A percentile compares a stretch with the other conserved stretches of the same genome.
Conservation (phyloP, 2,329 filamentous ascomycete genomes). For the Ceratocystis albifundus region DNA sequence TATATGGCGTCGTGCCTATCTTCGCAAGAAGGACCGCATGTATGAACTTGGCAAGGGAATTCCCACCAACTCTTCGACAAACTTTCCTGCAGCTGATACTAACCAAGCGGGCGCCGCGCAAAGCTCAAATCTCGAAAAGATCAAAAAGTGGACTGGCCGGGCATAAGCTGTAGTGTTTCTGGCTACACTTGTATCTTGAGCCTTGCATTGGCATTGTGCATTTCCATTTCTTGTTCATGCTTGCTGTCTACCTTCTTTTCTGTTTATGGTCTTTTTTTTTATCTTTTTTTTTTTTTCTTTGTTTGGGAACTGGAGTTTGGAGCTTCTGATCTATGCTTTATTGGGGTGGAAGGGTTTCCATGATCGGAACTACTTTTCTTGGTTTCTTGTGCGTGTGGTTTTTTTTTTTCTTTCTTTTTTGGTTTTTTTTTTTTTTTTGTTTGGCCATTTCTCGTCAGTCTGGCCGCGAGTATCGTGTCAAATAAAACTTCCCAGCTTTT, state of each 20-base stretch:
- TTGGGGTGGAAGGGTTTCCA: conserved; percentile 9
- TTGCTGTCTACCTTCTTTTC: conserved; percentile 1
- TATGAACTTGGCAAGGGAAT: conserved; percentile 38
- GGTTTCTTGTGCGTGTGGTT: conserved; percentile 12
- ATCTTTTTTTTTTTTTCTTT: conserved; percentile 22
- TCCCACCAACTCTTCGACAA: conserved; percentile 26
- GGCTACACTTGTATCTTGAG: too few relatives aligned
- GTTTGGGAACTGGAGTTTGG: conserved; percentile 11
- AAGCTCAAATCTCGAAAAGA: conserved; percentile 29
- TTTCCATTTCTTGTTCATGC: background rate
- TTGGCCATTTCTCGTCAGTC: too few relatives aligned
- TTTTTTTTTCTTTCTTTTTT: too few relatives aligned
- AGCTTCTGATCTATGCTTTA: conserved; percentile 15
- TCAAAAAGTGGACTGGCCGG: conserved; percentile 39
- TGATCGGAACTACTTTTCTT: conserved; percentile 12
- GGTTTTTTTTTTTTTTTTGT: too few relatives aligned
- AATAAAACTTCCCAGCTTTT: background rate
- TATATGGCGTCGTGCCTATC: conserved; percentile 61
- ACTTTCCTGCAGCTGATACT: conserved; percentile 16
- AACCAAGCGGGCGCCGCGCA: background rate
- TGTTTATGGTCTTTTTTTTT: conserved; percentile 2
- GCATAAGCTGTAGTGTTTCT: conserved; percentile 5
- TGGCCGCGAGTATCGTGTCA: too few relatives aligned
- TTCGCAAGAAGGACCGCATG: conserved; percentile 54
- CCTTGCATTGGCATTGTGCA: background rate